A percentile compares a stretch with the other conserved stretches of the same genome.
These are phyloP conservation scores for Globisporangium radiosum DNA, from an alignment of 352 stramenopile species.

Conservation along the genomic window DNA sequence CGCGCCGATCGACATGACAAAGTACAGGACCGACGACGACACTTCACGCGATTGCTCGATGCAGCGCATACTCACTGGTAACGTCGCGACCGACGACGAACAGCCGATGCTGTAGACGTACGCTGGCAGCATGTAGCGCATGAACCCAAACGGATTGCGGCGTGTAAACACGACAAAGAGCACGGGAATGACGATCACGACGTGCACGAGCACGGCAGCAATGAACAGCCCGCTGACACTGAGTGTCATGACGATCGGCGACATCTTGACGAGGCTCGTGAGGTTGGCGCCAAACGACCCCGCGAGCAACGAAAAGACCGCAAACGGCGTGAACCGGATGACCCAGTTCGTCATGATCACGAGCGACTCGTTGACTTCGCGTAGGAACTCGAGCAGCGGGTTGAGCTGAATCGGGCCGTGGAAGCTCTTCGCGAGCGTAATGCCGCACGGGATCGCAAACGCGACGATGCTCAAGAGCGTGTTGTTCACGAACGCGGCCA, in stretches of 20 bases:
- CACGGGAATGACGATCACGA: conserved; percentile 50
- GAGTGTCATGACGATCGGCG: conserved; percentile 33
- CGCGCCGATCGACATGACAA: conserved; percentile 61
- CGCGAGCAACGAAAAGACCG: conserved; percentile 62
- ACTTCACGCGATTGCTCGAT: conserved; percentile 52
- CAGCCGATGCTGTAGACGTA: conserved; percentile 73
- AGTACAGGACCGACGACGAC: conserved; percentile 57
- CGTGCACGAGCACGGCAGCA: conserved; percentile 45
- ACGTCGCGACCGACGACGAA: conserved; percentile 64
- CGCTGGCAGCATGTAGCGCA: conserved; percentile 54
- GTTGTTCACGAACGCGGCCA: conserved; percentile 57
- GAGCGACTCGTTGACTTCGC: conserved; percentile 74
- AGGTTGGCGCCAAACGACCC: conserved; percentile 49
- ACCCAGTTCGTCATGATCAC: conserved; percentile 71
- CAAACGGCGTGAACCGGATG: conserved; percentile 65
- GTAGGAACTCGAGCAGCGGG: conserved; percentile 71
- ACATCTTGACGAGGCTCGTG: conserved; percentile 27
- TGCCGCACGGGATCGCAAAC: conserved; percentile 59
- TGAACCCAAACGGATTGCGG: conserved; percentile 69
- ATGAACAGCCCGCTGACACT: conserved; percentile 38
- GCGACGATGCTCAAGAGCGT: conserved; percentile 62
- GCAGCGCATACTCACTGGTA: conserved; percentile 56
- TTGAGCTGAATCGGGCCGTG: conserved; percentile 64
- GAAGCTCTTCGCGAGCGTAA: conserved; percentile 62
- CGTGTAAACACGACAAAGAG: conserved; percentile 54